Evolutionary conservation across 768 basidiomycete species (phyloP), one percentile per base, ranked within the genome.

Genomic region (Cyclocybe aegerita): DNA sequence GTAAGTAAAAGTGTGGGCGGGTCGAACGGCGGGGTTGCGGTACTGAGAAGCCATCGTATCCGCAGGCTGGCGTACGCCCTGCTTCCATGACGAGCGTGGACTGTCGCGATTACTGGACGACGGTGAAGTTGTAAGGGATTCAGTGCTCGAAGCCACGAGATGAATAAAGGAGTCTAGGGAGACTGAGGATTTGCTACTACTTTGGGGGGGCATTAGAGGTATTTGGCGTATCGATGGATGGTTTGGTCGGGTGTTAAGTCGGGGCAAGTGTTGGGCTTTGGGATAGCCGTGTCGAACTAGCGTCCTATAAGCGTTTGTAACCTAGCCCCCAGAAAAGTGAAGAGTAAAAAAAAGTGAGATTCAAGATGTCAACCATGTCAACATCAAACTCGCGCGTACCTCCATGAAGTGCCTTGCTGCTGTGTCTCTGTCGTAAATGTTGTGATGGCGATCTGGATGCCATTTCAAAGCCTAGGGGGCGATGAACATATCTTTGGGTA

Each of bases 391-490:
- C 44, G 51, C 45, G 50, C 54, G 49, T 63, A 84, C 85, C 70
- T 86, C 76, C 42, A 80, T 72, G 65, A 86, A 86, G 58, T 72
- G 72, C 55, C 74, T 73, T 44, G 77, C 76, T 12, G 82, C 80
- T 40, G 64, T 62, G 49, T 83, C 78, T 60, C 77, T 80, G 52
- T 77, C 72, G 23, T 71, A 57, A 37, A 49, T 54, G 53, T 57
- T 57, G 59, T 79, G 74, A 65, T 83, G 81, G 52, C 82, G 82
- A 66, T 86, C 83, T 54, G 84, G 83, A 56, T 86, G 83, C 82
- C 84, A 87, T 60, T 74, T 76, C 48, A 86, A 68, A 56, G 82
- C 83, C 84, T 67, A 52, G 40, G 50, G 54, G 46, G 39, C 48
- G 45, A 58, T 54, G 47, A 65, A 52, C 52, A 56, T 42, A 60